Base-by-base conservation (phyloP, 495 filamentous ascomycete species). In the Hypoxylon cercidicola region DNA sequence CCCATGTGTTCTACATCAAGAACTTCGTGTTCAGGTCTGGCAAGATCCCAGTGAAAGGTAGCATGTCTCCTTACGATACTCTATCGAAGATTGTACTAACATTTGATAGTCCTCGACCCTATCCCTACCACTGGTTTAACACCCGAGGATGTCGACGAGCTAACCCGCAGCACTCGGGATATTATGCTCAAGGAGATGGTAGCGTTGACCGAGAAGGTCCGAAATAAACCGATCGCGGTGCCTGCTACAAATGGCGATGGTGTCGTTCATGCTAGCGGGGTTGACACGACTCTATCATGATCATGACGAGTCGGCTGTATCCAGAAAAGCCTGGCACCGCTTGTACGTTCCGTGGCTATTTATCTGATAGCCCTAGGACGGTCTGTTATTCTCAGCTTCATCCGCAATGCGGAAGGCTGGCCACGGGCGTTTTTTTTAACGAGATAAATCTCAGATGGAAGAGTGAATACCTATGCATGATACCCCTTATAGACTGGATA, bases 51-150 rank as follows among this genome's bases (percentile, higher is more conserved):
- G 79, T 95, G 46, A 95, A 90, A 80, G 90, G 93, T 92, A 74
- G 59, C 32, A n/a, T n/a, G n/a, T 13, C 53, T 18, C 15, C 30
- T 37, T 30, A 16, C 21, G 20, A 40, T 30, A 18, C 18, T 35
- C 34, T 1, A 6, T 23, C 48, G 8, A 16, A 23, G 21, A 43
- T 50, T 45, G n/a, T n/a, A 19, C 56, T 69, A 18, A 72, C 49
- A 44, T 18, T 34, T 16, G 51, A 25, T 68, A 90, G 91, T 97
- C 18, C 81, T 99, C 30, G 87, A 91, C 65, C 92, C 95, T 1
- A 95, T 99, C 62, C 79, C 84, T 18, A 99, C 95, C n/a, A 82
- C 82, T 47, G 85, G 88, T 30, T 79, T 97, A 59, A 92, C 85
- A 18, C 32, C 88, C 19, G 88, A 85, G 39, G 94, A 99, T 74